phyloP scores from a whole-genome alignment of 495 filamentous ascomycete genomes.

The Aspergillus nidulans region DNA sequence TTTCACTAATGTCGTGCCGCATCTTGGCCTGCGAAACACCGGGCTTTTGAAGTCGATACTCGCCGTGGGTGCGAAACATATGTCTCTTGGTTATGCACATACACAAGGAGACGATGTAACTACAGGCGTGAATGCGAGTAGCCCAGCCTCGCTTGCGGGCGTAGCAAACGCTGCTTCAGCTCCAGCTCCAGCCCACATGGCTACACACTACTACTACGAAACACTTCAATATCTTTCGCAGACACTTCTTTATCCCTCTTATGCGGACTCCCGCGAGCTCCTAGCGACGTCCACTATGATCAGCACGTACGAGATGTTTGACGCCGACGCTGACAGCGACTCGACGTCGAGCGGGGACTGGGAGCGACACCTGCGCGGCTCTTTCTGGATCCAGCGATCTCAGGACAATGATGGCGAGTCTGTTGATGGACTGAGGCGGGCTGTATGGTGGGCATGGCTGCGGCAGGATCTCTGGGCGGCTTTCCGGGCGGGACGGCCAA shows the following conservation, averaged over 20 bases:
- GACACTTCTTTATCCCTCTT: conserved; percentile 16
- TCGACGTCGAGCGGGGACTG: conserved; percentile 5
- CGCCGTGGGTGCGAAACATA: conserved; percentile 14
- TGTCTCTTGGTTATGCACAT: conserved; percentile 12
- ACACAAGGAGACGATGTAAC: neutral
- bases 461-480: conserved; percentile 16
- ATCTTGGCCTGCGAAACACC: conserved; percentile 16
- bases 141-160: neutral
- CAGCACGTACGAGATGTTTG: conserved; percentile 14
- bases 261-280: conserved; percentile 6
- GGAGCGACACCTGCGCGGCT: conserved; percentile 12
- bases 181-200: conserved; percentile 1
- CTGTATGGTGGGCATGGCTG: conserved; percentile 18
- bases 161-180: neutral
- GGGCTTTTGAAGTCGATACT: conserved; percentile 19
- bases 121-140: neutral
- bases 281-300: conserved; percentile 13
- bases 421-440: conserved; percentile 2
- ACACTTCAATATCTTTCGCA: conserved; percentile 21
- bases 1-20: conserved; percentile 16
- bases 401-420: conserved; percentile 14
- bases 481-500: conserved; percentile 9
- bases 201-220: conserved; percentile 20
- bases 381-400: conserved; percentile 13
- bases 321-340: neutral